Base-by-base conservation (phyloP, 352 stramenopile species). In the Phytopythium cucurbitacearum region DNA sequence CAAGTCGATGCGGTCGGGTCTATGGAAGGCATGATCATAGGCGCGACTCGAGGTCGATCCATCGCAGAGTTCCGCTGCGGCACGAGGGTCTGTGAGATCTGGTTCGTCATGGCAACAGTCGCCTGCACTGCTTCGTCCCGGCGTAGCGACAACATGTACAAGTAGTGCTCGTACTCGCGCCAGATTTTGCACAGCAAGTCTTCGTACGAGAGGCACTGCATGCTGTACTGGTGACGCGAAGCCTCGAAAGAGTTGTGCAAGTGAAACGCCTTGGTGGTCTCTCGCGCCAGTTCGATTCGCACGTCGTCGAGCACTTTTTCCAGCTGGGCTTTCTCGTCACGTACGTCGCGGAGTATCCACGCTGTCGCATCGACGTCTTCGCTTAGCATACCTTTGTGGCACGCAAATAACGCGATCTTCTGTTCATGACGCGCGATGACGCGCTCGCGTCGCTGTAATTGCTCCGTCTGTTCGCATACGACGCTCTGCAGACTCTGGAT, bases 31-130 rank as follows among this genome's bases (percentile, higher is more conserved):
- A 90, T 68, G 33, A 76, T 69, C 48, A 74, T 65, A 6, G 67
- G 65, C 34, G 75, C 15, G 21, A 91, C 43, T 12, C 77, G 61
- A 13, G 70, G 63, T 2, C 80, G 67, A 40, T 92, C 82, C n/a
- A 78, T 67, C 10, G 80, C 75, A 2, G 82, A 75, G 16, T 87
- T 90, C 2, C 82, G 61, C 42, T 85, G 73, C 5, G 77, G 79
- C 12, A 85, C 69, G 2, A 90, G 66, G 3, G 82, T 92, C 54
- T 92, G 82, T 0, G 67, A 70, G 4, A 51, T 36, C 9, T 74
- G 40, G 3, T 84, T 62, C 0, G 54, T 46, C 8, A 73, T 65
- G 6, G 34, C 40, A 16, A 87, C 76, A 0, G 71, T 88, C 3
- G 82, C 82, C 60, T 92, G 82, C 13, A 85, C 53, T 1, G 58